Conservation (phyloP, 2,329 filamentous ascomycete genomes). For the Fusarium sp. region DNA sequence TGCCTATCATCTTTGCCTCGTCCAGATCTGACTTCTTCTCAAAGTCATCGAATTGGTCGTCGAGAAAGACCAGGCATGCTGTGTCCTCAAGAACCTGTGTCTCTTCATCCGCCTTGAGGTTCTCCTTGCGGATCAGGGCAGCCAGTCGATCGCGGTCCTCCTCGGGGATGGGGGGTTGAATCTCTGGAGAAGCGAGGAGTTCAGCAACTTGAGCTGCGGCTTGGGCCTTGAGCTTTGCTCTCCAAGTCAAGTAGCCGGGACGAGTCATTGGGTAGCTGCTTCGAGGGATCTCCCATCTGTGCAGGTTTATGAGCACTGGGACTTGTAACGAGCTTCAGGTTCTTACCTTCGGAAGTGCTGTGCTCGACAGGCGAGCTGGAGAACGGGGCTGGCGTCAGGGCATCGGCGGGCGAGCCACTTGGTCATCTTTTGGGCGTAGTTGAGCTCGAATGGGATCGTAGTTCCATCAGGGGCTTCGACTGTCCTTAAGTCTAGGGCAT, state of each 20-base stretch:
- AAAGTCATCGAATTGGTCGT: conserved; percentile 87
- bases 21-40: conserved; percentile 72
- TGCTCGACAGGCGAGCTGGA: conserved; percentile 81
- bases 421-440: conserved; percentile 85
- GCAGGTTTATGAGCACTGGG: not conserved
- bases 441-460: conserved; percentile 77
- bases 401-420: conserved; percentile 71
- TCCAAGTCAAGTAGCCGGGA: conserved; percentile 82
- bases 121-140: conserved; percentile 82
- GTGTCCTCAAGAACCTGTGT: conserved; percentile 85
- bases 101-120: conserved; percentile 67
- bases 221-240: conserved; percentile 77
- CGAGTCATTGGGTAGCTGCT: conserved; percentile 78
- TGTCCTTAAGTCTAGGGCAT: conserved; percentile 49
- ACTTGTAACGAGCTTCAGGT: not conserved
- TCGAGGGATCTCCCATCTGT: conserved; percentile 81
- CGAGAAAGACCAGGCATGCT: conserved; percentile 86
- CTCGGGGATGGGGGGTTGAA: conserved; percentile 51
- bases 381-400: conserved; percentile 70
- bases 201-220: conserved; percentile 63
- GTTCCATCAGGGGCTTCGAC: conserved; percentile 55
- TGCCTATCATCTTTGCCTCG: conserved; percentile 79
- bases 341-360: conserved; percentile 79
- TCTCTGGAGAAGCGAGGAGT: conserved; percentile 55
- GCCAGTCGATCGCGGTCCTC: conserved; percentile 71